Evolutionary conservation across 2,329 filamentous ascomycete species (phyloP).

Genomic region (Aaosphaeria pasadenensis): DNA sequence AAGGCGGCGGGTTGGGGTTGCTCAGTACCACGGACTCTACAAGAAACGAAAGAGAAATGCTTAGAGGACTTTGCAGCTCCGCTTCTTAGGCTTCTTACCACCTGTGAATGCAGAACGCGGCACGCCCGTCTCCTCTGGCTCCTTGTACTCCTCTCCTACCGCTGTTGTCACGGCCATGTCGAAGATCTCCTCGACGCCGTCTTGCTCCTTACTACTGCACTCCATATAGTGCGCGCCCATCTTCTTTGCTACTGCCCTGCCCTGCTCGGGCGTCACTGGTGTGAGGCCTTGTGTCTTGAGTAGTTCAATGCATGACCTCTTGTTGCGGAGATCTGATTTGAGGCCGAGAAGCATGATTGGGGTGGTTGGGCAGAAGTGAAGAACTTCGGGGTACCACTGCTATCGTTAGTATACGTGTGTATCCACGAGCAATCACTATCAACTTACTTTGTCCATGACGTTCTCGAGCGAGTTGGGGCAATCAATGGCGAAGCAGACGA

Average conservation of each 20-base stretch:
- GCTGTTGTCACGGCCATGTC: slow-evolving; percentile 86
- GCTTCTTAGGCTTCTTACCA: slow-evolving; percentile 37
- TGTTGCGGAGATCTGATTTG: slow-evolving; percentile 93
- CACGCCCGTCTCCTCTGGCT: slow-evolving; percentile 20
- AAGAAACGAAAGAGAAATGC: slow-evolving; percentile 11
- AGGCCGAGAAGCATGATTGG: slow-evolving; percentile 93
- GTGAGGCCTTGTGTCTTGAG: slow-evolving; percentile 97
- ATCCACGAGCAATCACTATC: not conserved
- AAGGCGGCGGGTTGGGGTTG: slow-evolving; percentile 3
- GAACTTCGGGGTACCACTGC: slow-evolving; percentile 98
- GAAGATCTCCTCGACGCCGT: slow-evolving; percentile 94
- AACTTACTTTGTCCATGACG: slow-evolving; percentile 90
- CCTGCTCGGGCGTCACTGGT: slow-evolving; percentile 89
- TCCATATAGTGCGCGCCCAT: slow-evolving; percentile 97
- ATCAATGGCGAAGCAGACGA: slow-evolving; percentile 99
- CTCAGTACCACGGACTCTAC: slow-evolving; percentile 12
- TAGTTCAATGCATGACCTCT: slow-evolving; percentile 96
- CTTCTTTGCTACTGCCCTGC: slow-evolving; percentile 79
- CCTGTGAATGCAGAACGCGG: slow-evolving; percentile 21
- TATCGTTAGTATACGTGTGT: slow-evolving; percentile 14
- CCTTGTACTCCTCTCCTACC: slow-evolving; percentile 64
- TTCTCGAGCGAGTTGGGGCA: slow-evolving; percentile 98
- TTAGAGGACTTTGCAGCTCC: slow-evolving; percentile 40
- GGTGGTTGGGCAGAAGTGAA: slow-evolving; percentile 97
- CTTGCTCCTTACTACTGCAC: slow-evolving; percentile 97